Percentiles rank a stretch among this genome's conserved stretches.
Evolutionary conservation across 1,284 basidiomycete species (phyloP).

Genomic region (Cryptococcus deneoformans): DNA sequence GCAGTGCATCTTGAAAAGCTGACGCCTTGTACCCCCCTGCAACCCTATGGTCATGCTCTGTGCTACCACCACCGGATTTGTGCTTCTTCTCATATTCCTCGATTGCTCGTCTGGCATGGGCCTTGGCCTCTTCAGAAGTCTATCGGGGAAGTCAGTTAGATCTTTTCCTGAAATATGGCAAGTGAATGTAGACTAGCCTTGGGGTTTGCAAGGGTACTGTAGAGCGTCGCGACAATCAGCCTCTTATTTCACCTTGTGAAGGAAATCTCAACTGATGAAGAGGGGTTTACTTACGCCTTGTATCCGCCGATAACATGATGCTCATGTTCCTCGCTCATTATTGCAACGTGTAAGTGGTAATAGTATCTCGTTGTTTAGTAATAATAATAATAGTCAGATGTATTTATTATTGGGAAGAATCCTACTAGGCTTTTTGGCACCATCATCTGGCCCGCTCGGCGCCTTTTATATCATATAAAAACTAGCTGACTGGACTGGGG

Average conservation of each 20-base stretch:
- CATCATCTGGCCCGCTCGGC: too few species aligned
- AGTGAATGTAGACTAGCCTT: neutral
- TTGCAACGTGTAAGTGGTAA: neutral
- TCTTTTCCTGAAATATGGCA: too few species aligned
- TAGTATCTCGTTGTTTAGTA: too few species aligned
- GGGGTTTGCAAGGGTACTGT: neutral
- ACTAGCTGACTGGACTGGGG: too few species aligned
- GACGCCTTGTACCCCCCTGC: neutral
- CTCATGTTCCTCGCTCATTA: slow-evolving; percentile 10
- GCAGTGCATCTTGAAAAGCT: neutral
- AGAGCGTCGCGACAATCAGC: neutral
- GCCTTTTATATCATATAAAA: too few species aligned
- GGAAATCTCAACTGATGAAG: neutral
- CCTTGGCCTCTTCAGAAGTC: slow-evolving; percentile 2
- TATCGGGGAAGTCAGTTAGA: neutral
- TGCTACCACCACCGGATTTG: slow-evolving; percentile 2
- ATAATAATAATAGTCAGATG: too few species aligned
- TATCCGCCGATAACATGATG: slow-evolving; percentile 23
- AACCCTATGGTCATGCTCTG: neutral
- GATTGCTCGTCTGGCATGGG: slow-evolving; percentile 5
- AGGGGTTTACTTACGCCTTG: slow-evolving; percentile 21
- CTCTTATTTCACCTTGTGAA: too few species aligned
- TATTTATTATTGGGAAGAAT: too few species aligned
- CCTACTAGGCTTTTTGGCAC: too few species aligned
- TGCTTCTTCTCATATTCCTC: neutral